Evolutionary conservation across 1,139 yeast species (phyloP).

Genomic region (Candida sanyaensis): DNA sequence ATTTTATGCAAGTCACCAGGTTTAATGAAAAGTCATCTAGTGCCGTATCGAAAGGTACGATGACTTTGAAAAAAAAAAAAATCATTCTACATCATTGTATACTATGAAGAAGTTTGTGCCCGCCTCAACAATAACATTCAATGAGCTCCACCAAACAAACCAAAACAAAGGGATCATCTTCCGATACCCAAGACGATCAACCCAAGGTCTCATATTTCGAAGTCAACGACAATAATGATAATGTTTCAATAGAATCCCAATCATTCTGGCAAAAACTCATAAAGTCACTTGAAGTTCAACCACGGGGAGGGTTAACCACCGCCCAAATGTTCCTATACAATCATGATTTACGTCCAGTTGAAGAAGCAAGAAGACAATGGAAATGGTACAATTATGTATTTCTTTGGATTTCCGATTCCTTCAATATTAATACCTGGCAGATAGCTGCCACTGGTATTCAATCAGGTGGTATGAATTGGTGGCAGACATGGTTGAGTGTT

Average conservation of each 20-base stretch:
- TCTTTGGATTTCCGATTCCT: conserved; percentile 86
- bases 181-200: no score
- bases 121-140: no score
- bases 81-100: no score
- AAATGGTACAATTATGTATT: conserved; percentile 75
- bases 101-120: no score
- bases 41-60: no score
- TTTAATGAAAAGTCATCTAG: no score
- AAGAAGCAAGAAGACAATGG: conserved; percentile 70
- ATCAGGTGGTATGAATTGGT: conserved; percentile 74
- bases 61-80: no score
- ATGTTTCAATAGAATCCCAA: neutral
- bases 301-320: conserved; percentile 34
- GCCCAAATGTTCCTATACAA: conserved; percentile 66
- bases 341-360: conserved; percentile 77
- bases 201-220: no score
- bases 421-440: conserved; percentile 89
- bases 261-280: conserved; percentile 11
- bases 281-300: conserved; percentile 16
- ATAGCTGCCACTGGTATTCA: conserved; percentile 82
- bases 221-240: no score
- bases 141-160: no score
- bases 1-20: no score
- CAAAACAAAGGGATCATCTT: no score
- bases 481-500: conserved; percentile 86